These are phyloP conservation scores for Penicillium verhagenii DNA, from an alignment of 495 filamentous ascomycete genomes.

Conservation along the genomic window DNA sequence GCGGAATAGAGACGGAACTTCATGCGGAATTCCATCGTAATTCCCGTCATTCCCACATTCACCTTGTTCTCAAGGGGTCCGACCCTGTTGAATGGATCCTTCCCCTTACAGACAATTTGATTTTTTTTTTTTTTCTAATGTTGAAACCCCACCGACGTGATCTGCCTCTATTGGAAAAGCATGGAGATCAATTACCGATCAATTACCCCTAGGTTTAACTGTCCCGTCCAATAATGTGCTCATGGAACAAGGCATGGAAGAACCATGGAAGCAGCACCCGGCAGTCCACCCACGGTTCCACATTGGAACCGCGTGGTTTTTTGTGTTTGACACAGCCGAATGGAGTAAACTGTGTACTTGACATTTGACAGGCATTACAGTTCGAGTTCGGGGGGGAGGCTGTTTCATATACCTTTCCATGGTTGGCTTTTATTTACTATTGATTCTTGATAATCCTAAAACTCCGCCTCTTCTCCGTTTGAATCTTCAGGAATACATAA, in stretches of 20 bases:
- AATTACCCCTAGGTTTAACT: too few relatives aligned
- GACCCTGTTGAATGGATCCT: background rate
- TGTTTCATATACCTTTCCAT: too few relatives aligned
- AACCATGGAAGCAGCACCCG: background rate
- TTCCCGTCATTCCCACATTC: background rate
- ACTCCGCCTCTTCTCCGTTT: too few relatives aligned
- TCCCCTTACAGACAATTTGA: background rate
- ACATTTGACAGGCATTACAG: too few relatives aligned
- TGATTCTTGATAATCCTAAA: too few relatives aligned
- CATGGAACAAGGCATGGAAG: background rate
- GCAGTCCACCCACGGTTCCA: background rate
- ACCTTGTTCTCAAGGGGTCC: too few relatives aligned
- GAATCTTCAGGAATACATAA: too few relatives aligned
- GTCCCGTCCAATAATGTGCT: background rate
- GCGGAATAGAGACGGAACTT: too few relatives aligned
- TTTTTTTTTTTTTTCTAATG: background rate
- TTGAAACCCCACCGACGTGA: background rate
- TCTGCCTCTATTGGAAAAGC: background rate
- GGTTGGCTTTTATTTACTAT: too few relatives aligned
- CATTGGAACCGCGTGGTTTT: background rate
- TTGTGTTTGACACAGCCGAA: background rate
- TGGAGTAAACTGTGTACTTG: slow-evolving; percentile 3
- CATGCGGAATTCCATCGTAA: background rate
- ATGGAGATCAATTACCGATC: background rate
- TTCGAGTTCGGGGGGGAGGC: too few relatives aligned